Conservation (phyloP, 192 early-diverging fungal genomes). For the Backusella mclennaniae region DNA sequence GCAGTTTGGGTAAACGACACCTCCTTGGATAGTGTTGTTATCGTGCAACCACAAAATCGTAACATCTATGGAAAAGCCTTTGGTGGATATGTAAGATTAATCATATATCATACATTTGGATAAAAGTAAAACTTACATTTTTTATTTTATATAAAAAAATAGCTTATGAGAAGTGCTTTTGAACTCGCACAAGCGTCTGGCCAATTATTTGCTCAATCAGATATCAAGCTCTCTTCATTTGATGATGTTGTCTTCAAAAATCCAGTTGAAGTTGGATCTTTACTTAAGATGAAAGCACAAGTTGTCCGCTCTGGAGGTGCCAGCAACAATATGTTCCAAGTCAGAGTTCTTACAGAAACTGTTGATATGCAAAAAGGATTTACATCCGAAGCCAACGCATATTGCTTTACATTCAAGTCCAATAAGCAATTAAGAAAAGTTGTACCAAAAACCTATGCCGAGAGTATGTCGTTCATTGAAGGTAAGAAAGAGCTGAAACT, state of each 20-base stretch:
- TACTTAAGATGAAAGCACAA: slow-evolving; percentile 73
- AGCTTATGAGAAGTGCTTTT: slow-evolving; percentile 79
- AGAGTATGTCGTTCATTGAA: slow-evolving; percentile 78
- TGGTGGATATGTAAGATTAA: slow-evolving; percentile 42
- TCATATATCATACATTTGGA: neutral
- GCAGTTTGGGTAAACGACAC: slow-evolving; percentile 79
- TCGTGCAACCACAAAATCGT: slow-evolving; percentile 69
- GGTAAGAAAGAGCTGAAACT: slow-evolving; percentile 41
- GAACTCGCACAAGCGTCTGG: slow-evolving; percentile 84
- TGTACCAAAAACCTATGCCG: slow-evolving; percentile 82
- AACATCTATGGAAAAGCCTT: slow-evolving; percentile 82
- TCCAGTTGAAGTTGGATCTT: slow-evolving; percentile 80
- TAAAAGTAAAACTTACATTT: slow-evolving; percentile 71
- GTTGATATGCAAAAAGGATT: slow-evolving; percentile 59
- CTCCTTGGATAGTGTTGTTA: slow-evolving; percentile 60
- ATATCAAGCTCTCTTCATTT: slow-evolving; percentile 61
- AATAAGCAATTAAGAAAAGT: slow-evolving; percentile 53
- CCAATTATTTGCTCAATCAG: slow-evolving; percentile 59
- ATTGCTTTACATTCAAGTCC: slow-evolving; percentile 76
- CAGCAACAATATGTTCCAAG: slow-evolving; percentile 56
- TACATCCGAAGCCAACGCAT: slow-evolving; percentile 74
- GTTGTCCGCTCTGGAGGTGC: slow-evolving; percentile 71
- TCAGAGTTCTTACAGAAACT: slow-evolving; percentile 57
- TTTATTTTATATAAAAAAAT: slow-evolving; percentile 8
- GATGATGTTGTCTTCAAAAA: slow-evolving; percentile 79